These are phyloP conservation scores for Casuarina equisetifolia DNA, from an alignment of 306 rosid species.

Conservation along the genomic window DNA sequence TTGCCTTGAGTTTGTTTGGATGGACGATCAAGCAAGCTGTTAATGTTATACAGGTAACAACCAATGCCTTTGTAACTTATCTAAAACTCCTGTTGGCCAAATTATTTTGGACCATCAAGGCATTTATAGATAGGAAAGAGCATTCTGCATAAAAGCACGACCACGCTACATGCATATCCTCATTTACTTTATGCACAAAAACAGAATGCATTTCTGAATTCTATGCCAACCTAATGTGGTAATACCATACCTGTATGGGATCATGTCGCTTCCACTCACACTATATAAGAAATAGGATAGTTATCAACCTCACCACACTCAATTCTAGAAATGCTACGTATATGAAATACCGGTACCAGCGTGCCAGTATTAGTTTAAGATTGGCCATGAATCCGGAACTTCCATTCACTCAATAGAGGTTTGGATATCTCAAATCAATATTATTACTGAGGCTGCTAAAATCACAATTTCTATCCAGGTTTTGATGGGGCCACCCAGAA, in stretches of 20 bases:
- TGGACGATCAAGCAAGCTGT: constrained; percentile 90
- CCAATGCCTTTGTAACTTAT: not conserved
- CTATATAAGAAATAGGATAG: not conserved
- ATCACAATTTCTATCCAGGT: not conserved
- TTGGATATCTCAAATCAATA: not conserved
- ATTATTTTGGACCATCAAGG: not conserved
- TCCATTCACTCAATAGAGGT: not conserved
- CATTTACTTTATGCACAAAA: not conserved
- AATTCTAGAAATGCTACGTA: too few relatives aligned
- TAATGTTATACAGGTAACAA: constrained; percentile 79
- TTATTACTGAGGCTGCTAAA: not conserved
- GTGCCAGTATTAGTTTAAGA: not conserved
- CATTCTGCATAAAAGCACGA: not conserved
- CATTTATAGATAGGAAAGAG: not conserved
- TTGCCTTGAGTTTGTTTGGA: constrained; percentile 68
- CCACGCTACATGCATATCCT: not conserved
- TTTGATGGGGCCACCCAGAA: too few relatives aligned
- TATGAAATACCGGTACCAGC: too few relatives aligned
- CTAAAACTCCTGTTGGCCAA: not conserved
- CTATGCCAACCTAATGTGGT: not conserved
- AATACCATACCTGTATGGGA: not conserved
- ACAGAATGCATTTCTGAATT: not conserved
- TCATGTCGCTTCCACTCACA: not conserved
- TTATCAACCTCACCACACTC: not conserved
- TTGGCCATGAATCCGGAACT: not conserved